Conservation (phyloP, 768 basidiomycete genomes). For the Boletus tomentosulus region DNA sequence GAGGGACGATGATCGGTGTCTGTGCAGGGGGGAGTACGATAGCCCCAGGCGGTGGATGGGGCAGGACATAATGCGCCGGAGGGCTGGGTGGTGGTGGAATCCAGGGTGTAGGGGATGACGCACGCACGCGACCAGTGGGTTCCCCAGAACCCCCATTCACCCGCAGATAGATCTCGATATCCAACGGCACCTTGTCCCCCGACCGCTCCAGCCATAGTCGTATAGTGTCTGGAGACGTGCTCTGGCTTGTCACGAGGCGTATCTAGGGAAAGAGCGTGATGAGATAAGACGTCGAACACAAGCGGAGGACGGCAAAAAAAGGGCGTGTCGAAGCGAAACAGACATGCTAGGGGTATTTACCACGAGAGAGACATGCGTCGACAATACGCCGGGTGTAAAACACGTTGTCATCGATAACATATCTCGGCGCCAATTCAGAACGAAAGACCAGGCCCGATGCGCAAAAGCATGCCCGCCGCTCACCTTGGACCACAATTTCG, state of each 20-base stretch:
- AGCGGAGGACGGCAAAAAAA: background rate
- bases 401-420: constrained; percentile 14
- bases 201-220: constrained; percentile 82
- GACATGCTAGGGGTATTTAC: background rate
- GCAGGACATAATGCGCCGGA: constrained; percentile 38
- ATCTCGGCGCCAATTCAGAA: constrained; percentile 16
- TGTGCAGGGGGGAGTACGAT: constrained; percentile 36
- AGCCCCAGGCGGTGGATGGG: constrained; percentile 25
- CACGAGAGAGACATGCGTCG: too few relatives aligned
- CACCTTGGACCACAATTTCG: constrained; percentile 75
- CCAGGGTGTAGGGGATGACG: constrained; percentile 31
- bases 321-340: too few relatives aligned
- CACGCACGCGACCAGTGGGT: constrained; percentile 19
- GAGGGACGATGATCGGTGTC: constrained; percentile 45
- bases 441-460: background rate
- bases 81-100: constrained; percentile 29
- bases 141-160: constrained; percentile 35
- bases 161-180: constrained; percentile 76
- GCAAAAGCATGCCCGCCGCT: constrained; percentile 20
- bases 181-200: constrained; percentile 63
- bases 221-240: constrained; percentile 71
- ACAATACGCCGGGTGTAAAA: constrained; percentile 4
- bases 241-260: constrained; percentile 65
- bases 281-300: background rate
- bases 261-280: constrained; percentile 43